Conservation (phyloP, 306 rosid species). For the Lithocarpus polystachyus region DNA sequence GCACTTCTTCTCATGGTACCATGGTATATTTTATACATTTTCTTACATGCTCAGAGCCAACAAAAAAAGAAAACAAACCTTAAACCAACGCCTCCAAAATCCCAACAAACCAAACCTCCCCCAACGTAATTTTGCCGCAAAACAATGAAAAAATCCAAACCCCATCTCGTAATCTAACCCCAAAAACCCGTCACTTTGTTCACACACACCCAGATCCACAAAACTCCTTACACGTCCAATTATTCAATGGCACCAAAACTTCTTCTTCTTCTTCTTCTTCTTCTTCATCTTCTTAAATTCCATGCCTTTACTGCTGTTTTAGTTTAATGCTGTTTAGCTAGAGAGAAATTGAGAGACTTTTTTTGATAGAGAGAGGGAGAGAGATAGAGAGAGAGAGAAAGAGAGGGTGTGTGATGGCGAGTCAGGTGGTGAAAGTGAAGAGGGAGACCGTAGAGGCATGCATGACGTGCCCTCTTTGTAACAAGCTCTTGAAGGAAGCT, state of each 20-base stretch:
- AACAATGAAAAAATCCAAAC: conserved; percentile 2
- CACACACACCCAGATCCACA: conserved; percentile 51
- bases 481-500: conserved; percentile 67
- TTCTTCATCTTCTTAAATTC: not conserved
- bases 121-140: conserved; percentile 44
- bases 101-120: conserved; percentile 11
- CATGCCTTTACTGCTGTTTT: not conserved
- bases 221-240: conserved; percentile 14
- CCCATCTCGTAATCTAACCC: conserved; percentile 43
- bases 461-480: conserved; percentile 98
- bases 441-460: conserved; percentile 64
- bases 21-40: not conserved
- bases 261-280: not conserved
- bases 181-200: conserved; percentile 20
- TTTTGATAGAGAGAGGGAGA: not conserved
- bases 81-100: conserved; percentile 25
- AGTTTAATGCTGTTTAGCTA: conserved; percentile 24
- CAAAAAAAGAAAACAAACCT: not conserved
- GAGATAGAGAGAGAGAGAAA: not conserved
- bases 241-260: not conserved
- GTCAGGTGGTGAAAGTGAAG: conserved; percentile 60
- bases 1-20: no score
- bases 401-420: conserved; percentile 31
- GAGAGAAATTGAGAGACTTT: not conserved
- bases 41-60: conserved; percentile 15